Evolutionary conservation across 345 rosid genomes (phyloP).

Genomic region (Abelmoschus esculentus): DNA sequence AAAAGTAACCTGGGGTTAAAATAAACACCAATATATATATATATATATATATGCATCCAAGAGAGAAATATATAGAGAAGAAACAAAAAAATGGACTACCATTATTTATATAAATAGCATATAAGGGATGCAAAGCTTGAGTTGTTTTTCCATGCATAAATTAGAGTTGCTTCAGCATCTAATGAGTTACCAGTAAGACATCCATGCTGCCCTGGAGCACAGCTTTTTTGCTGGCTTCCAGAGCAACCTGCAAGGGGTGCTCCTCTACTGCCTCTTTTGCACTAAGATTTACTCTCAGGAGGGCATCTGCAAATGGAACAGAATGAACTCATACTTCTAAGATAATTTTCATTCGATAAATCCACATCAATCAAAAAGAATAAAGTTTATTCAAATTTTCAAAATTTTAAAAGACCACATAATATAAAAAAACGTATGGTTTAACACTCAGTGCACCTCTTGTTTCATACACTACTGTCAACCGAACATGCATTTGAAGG

Average conservation of each 20-base stretch:
- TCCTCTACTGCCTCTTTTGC: constrained; percentile 57
- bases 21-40: not conserved
- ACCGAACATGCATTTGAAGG: not conserved
- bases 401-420: no score
- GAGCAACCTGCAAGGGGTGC: constrained; percentile 45
- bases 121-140: not conserved
- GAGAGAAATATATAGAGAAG: not conserved
- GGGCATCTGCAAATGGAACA: constrained; percentile 45
- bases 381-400: not conserved
- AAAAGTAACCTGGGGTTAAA: not conserved
- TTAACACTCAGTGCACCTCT: no score
- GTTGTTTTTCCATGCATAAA: constrained; percentile 9
- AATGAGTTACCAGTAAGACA: constrained; percentile 55
- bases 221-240: constrained; percentile 64
- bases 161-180: constrained; percentile 1
- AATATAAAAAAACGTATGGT: no score
- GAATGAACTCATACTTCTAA: not conserved
- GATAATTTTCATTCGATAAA: constrained; percentile 10
- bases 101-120: no score
- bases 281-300: constrained; percentile 37
- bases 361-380: not conserved
- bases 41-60: not conserved
- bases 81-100: not conserved
- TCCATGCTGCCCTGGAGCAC: constrained; percentile 82
- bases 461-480: no score